Percentiles rank a stretch among this genome's conserved stretches.
Evolutionary conservation across 805 yeast species (phyloP).

Genomic region (Saccharomycopsis sp.): DNA sequence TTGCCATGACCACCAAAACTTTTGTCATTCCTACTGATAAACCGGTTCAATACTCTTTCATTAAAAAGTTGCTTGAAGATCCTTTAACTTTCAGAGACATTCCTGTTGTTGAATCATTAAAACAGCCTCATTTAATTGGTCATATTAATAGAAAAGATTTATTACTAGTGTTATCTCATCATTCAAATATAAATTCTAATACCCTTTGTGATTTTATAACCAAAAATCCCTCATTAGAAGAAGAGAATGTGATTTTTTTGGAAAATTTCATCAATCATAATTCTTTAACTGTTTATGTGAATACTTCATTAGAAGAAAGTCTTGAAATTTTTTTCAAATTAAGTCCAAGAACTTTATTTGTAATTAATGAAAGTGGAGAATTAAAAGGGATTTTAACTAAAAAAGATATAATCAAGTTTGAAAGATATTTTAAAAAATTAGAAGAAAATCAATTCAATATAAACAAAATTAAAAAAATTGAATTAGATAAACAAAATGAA

Average conservation of each 20-base stretch:
- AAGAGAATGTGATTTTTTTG: background rate
- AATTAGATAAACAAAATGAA: too few relatives aligned
- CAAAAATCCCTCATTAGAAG: too few relatives aligned
- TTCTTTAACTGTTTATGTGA: slow-evolving; percentile 33
- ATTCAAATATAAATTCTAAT: background rate
- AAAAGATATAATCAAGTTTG: slow-evolving; percentile 70
- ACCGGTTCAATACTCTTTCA: slow-evolving; percentile 20
- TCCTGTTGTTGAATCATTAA: slow-evolving; percentile 27
- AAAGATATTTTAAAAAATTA: slow-evolving; percentile 26
- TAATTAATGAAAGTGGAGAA: slow-evolving; percentile 47
- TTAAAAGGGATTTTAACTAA: slow-evolving; percentile 72
- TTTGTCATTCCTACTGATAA: slow-evolving; percentile 12
- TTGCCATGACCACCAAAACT: slow-evolving; percentile 50
- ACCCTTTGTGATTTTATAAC: slow-evolving; percentile 5
- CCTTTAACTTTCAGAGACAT: slow-evolving; percentile 22
- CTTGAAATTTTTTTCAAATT: slow-evolving; percentile 61
- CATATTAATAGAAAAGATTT: slow-evolving; percentile 19
- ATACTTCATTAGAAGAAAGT: slow-evolving; percentile 48
- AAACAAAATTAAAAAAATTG: slow-evolving; percentile 2
- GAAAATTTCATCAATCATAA: slow-evolving; percentile 1
- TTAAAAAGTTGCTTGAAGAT: slow-evolving; percentile 18
- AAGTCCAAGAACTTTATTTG: slow-evolving; percentile 66
- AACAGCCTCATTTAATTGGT: slow-evolving; percentile 23
- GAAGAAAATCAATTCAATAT: slow-evolving; percentile 11
- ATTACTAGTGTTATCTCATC: background rate